phyloP scores from a whole-genome alignment of 805 yeast genomes.

The Lachancea nothofagi region DNA sequence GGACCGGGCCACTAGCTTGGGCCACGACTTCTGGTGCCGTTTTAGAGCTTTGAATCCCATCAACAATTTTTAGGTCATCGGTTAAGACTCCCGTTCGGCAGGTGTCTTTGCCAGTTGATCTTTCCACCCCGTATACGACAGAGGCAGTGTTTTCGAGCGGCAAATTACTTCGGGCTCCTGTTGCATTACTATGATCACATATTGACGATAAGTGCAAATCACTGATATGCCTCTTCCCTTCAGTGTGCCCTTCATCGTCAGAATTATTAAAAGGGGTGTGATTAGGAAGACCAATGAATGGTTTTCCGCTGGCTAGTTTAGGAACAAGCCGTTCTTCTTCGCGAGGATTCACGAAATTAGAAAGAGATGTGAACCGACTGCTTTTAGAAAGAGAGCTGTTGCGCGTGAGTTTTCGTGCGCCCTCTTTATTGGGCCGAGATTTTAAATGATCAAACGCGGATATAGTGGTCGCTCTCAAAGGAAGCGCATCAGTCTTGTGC shows the following conservation, averaged over 20 bases:
- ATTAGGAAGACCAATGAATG: not conserved
- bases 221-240: no score
- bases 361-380: conserved; percentile 18
- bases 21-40: no score
- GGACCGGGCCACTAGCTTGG: no score
- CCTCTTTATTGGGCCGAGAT: conserved; percentile 1
- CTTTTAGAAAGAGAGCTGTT: conserved; percentile 16
- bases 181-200: no score
- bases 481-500: conserved; percentile 16
- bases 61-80: no score
- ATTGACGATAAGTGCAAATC: no score
- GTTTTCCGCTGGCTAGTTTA: not conserved
- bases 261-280: conserved; percentile 1
- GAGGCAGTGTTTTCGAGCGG: no score
- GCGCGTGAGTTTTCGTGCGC: not conserved
- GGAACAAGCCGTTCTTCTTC: not conserved
- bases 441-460: conserved; percentile 20
- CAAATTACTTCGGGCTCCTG: no score
- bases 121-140: no score
- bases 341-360: conserved; percentile 6
- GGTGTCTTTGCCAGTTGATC: no score
- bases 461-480: conserved; percentile 5
- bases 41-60: no score
- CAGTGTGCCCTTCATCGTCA: conserved; percentile 3
- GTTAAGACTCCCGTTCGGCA: no score